These are phyloP conservation scores for Leishmania mexicana DNA, from an alignment of 208 protist genomes.

Conservation along the genomic window DNA sequence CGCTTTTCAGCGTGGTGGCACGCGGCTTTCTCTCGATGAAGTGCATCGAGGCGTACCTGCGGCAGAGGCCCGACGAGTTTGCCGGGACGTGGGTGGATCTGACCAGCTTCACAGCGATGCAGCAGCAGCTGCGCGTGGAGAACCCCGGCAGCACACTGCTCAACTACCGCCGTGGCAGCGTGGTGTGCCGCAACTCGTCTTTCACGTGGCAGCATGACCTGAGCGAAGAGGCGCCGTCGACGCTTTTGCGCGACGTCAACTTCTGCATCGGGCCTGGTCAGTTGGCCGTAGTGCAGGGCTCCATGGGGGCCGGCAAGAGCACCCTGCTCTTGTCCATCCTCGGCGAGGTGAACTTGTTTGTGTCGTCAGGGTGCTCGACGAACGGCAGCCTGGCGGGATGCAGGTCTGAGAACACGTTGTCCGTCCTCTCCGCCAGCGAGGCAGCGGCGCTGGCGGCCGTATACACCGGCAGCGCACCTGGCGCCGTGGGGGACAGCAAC, in stretches of 20 bases:
- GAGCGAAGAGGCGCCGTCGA: constrained; percentile 35
- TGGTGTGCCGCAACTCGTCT: constrained; percentile 63
- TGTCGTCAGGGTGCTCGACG: constrained; percentile 15
- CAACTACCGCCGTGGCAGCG: constrained; percentile 53
- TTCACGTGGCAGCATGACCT: constrained; percentile 80
- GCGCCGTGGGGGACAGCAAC: not conserved
- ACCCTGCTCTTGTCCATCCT: constrained; percentile 77
- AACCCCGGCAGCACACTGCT: constrained; percentile 23
- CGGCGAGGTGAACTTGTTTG: constrained; percentile 70
- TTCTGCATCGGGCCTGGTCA: constrained; percentile 68
- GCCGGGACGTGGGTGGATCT: constrained; percentile 66
- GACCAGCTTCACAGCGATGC: constrained; percentile 31
- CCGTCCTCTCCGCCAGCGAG: constrained; percentile 32
- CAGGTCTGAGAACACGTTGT: constrained; percentile 33
- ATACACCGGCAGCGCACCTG: not conserved
- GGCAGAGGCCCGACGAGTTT: constrained; percentile 70
- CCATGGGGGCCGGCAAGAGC: constrained; percentile 78
- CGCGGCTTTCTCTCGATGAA: constrained; percentile 64
- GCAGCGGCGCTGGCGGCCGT: constrained; percentile 4
- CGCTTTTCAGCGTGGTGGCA: constrained; percentile 47
- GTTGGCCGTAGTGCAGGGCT: constrained; percentile 80
- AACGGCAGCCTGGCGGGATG: constrained; percentile 23
- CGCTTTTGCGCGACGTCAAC: constrained; percentile 58
- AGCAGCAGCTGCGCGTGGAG: constrained; percentile 32
- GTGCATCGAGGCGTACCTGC: constrained; percentile 61